phyloP scores from a whole-genome alignment of 345 rosid species.

The Hibiscus syriacus region DNA sequence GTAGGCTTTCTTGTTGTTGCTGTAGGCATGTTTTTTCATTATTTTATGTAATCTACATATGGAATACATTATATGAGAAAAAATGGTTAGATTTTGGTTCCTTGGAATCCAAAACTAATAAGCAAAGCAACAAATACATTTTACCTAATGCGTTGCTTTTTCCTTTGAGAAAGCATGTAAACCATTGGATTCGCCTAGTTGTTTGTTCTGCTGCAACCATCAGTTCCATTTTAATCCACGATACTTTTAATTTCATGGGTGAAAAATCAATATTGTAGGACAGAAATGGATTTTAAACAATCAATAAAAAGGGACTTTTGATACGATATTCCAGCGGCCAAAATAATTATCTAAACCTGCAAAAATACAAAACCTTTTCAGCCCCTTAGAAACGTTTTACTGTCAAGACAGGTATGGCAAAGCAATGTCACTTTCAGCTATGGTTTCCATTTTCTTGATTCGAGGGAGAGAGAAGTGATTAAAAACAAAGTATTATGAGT shows the following conservation, averaged over 20 bases:
- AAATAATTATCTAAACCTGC: constrained; percentile 12
- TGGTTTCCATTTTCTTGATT: constrained; percentile 10
- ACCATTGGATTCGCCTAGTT: constrained; percentile 18
- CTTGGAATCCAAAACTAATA: constrained; percentile 24
- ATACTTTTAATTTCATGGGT: not conserved
- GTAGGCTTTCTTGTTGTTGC: constrained; percentile 19
- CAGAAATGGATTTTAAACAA: not conserved
- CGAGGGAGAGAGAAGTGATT: not conserved
- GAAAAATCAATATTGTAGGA: not conserved
- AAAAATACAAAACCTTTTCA: constrained; percentile 14
- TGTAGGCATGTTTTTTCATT: constrained; percentile 1
- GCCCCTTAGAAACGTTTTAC: constrained; percentile 15
- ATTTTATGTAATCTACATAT: constrained; percentile 14
- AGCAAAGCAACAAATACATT: constrained; percentile 46
- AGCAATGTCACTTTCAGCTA: constrained; percentile 31
- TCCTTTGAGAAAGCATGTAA: constrained; percentile 16
- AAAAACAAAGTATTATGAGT: not conserved
- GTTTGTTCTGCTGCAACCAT: no score
- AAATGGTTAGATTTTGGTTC: no score
- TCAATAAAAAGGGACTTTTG: not conserved
- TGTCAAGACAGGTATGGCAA: constrained; percentile 13
- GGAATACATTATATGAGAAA: not conserved
- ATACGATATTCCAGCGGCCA: constrained; percentile 22
- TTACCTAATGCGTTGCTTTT: constrained; percentile 48
- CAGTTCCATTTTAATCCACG: no score